Evolutionary conservation across 768 basidiomycete genomes (phyloP), one percentile per base, ranked within the genome.

Genomic region (Piloderma croceum): DNA sequence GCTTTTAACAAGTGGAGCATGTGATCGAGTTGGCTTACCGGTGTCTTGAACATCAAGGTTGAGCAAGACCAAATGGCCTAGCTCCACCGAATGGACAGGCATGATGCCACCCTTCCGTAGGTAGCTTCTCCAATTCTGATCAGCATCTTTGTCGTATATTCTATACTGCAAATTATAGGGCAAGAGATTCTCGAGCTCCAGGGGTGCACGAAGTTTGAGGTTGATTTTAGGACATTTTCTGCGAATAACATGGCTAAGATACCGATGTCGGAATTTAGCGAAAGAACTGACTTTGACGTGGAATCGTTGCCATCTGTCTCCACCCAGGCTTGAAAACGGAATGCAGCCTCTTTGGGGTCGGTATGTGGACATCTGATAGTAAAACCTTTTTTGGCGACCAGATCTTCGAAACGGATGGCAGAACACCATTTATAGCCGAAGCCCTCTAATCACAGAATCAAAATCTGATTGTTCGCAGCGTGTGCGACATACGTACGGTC

Each of bases 391-490:
- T 69, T 76, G 3, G 74, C 62, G 18, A 92, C 65, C 2, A 99
- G 67, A 49, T 96, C 92, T 50, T 96, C 90, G 77, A 91, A 93
- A 38, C 87, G 79, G 29, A 93, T 76, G 3, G 91, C 77, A 32
- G 76, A 63, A 34, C 87, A 92, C 93, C 93, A 98, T 53, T 79
- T 83, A 63, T 96, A 97, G 15, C 92, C 92, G 54, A 98, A 97
- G 12, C 96, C 96, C 61, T 90, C 93, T 96, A 51, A 2, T 37
- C 11, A 20, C 24, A n/a, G 5, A 9, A 27, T 36, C 27, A 29
- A 15, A 9, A 15, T 29, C 27, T 9, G 27, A 9, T 9, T 15
- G 9, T 46, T 3, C 45, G 29, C 5, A 20, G 9, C 22, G 6
- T 3, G 24, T 1, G 18, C 15, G 22, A 17, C 7, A 11, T 10